Conservation (phyloP, 2,329 filamentous ascomycete genomes). For the Aspergillus pseudotamarii region DNA sequence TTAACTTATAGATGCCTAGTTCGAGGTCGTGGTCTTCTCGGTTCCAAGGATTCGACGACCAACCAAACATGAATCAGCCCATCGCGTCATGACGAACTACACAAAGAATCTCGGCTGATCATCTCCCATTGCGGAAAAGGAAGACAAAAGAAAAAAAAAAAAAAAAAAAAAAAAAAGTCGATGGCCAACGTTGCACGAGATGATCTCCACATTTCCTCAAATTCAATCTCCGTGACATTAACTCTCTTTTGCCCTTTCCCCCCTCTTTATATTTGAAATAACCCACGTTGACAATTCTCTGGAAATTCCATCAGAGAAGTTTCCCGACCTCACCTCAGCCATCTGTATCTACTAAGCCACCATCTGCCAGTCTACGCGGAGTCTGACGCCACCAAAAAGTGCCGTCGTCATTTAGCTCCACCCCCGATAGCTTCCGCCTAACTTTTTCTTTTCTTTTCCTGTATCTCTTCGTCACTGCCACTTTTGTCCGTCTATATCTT, state of each 20-base stretch:
- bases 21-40: background rate
- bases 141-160: background rate
- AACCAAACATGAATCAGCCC: background rate
- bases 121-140: background rate
- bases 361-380: background rate
- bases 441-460: background rate
- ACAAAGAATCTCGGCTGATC: background rate
- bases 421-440: background rate
- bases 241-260: background rate
- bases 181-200: conserved; percentile 1
- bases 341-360: background rate
- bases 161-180: background rate
- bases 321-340: background rate
- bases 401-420: conserved; percentile 3
- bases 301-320: background rate
- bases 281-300: background rate
- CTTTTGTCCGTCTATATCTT: background rate
- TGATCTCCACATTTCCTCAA: conserved; percentile 4
- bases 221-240: background rate
- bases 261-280: background rate
- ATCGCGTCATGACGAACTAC: background rate
- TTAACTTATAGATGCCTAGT: background rate
- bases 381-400: background rate
- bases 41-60: background rate
- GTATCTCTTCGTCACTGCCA: background rate